Evolutionary conservation across 169 alveolate genomes (phyloP).

Genomic region (Cryptosporidium andersoni): DNA sequence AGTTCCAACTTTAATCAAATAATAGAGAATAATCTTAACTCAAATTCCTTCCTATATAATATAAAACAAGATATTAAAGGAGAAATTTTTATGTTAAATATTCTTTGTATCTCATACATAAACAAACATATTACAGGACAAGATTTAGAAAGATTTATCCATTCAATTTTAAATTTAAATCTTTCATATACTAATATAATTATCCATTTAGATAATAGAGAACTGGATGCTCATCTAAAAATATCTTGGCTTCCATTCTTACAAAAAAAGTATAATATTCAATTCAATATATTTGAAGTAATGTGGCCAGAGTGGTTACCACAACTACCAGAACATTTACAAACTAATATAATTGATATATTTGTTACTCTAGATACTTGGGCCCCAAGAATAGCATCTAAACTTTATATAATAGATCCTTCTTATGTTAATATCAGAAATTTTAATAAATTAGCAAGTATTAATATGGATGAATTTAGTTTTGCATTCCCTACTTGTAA

Average conservation of each 20-base stretch:
- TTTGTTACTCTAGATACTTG: conserved; percentile 31
- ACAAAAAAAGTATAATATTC: conserved; percentile 41
- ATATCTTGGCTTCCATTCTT: conserved; percentile 6
- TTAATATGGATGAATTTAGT: too few relatives aligned
- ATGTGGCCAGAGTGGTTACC: conserved; percentile 54
- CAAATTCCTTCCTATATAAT: too few relatives aligned
- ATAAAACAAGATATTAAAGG: too few relatives aligned
- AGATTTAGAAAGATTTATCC: not conserved
- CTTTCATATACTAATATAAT: conserved; percentile 5
- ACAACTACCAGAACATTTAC: conserved; percentile 2
- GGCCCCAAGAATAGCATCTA: conserved; percentile 16
- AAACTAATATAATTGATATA: conserved; percentile 10
- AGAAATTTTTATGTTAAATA: too few relatives aligned
- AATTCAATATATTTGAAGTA: conserved; percentile 12
- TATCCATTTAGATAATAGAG: conserved; percentile 31
- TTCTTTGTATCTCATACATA: too few relatives aligned
- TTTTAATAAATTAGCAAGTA: not conserved
- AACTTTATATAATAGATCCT: conserved; percentile 41
- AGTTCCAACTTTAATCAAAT: too few relatives aligned
- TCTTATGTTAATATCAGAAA: not conserved
- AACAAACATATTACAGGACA: too few relatives aligned
- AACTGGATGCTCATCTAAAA: conserved; percentile 13
- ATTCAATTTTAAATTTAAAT: not conserved
- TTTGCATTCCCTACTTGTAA: too few relatives aligned
- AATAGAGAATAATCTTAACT: too few relatives aligned